These are phyloP conservation scores for Oryza meridionalis DNA, from an alignment of 176 grass and related monocot genomes.

Conservation along the genomic window DNA sequence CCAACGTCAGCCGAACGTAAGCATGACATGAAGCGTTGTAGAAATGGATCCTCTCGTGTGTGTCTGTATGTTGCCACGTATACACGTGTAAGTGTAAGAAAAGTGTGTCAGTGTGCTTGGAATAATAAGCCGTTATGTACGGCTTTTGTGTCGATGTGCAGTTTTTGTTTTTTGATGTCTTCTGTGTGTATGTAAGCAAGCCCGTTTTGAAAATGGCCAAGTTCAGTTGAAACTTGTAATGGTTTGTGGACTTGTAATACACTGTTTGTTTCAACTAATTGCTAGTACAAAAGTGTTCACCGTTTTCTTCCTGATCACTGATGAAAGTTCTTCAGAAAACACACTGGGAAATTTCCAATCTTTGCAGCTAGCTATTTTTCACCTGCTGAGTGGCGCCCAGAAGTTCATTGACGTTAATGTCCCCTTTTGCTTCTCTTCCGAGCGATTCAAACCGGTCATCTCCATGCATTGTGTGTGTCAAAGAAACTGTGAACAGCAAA, in stretches of 20 bases:
- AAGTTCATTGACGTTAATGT: no score
- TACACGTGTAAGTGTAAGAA: not conserved
- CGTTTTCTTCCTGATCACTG: no score
- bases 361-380: no score
- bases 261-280: not conserved
- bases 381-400: no score
- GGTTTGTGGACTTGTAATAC: not conserved
- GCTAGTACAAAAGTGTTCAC: not conserved
- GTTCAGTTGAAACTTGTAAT: not conserved
- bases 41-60: no score
- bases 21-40: not conserved
- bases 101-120: not conserved
- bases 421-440: no score
- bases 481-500: no score
- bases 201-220: not conserved
- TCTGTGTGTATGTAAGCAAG: not conserved
- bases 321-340: no score
- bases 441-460: no score
- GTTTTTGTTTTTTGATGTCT: not conserved
- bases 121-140: not conserved
- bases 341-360: no score
- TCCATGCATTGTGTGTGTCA: no score
- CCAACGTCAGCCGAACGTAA: constrained; percentile 1
- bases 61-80: not conserved
- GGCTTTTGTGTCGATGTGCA: not conserved